A percentile compares a stretch with the other conserved stretches of the same genome.
Conservation (phyloP, 768 basidiomycete species). For the Exsudoporus frostii region DNA sequence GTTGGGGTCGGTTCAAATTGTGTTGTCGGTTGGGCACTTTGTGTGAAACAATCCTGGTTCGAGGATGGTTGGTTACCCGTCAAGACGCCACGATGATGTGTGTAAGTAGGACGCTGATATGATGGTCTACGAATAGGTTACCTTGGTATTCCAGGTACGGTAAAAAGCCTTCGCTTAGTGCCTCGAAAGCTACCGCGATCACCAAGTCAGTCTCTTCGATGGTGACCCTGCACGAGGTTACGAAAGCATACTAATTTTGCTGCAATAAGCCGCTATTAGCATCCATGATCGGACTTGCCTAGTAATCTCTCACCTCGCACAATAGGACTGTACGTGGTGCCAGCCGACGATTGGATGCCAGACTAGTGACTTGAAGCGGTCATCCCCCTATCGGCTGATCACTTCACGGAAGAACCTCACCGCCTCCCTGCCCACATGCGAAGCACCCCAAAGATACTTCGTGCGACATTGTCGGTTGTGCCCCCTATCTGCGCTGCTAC, state of each 20-base stretch:
- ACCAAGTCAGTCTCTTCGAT: neutral
- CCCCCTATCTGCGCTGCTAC: too few relatives aligned
- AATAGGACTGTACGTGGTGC: constrained; percentile 20
- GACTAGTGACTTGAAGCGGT: constrained; percentile 34
- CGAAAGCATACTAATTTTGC: constrained; percentile 15
- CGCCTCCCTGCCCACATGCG: constrained; percentile 37
- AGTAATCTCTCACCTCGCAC: constrained; percentile 15
- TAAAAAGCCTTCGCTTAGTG: constrained; percentile 12
- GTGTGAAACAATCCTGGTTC: constrained; percentile 1
- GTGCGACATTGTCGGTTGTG: too few relatives aligned
- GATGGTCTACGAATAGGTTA: neutral
- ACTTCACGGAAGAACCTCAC: constrained; percentile 21
- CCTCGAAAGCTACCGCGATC: constrained; percentile 12
- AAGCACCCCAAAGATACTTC: constrained; percentile 44
- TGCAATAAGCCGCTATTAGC: neutral
- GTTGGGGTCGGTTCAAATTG: neutral
- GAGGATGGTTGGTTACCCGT: neutral
- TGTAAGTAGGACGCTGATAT: neutral
- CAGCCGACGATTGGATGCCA: constrained; percentile 23
- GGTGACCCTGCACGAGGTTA: neutral
- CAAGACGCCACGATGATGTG: neutral
- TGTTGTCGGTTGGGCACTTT: neutral
- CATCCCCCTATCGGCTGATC: constrained; percentile 35
- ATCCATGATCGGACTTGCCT: neutral
- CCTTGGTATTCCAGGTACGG: constrained; percentile 24